phyloP scores from a whole-genome alignment of 2,329 filamentous ascomycete genomes.

The Aspergillus japonicus region DNA sequence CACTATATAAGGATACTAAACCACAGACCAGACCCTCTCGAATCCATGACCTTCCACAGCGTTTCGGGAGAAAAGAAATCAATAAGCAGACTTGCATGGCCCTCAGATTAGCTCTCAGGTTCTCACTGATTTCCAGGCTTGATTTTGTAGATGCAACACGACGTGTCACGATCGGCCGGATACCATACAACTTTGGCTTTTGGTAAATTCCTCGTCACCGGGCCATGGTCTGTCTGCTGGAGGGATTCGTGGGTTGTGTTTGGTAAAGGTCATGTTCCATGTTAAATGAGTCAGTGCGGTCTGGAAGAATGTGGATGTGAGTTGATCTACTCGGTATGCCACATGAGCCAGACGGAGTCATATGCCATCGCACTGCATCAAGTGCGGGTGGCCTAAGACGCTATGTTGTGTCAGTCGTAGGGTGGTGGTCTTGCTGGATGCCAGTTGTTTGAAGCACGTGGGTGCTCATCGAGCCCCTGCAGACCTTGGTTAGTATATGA shows the following conservation, averaged over 20 bases:
- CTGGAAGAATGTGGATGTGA: no score
- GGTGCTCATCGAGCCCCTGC: neutral
- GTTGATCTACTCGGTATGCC: no score
- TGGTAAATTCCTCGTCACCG: conserved; percentile 42
- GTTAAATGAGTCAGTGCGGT: neutral
- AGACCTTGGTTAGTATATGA: no score
- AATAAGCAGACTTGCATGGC: conserved; percentile 9
- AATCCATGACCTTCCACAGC: no score
- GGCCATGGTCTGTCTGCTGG: conserved; percentile 18
- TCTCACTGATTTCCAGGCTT: conserved; percentile 45
- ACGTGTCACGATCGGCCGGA: conserved; percentile 30
- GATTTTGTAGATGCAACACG: conserved; percentile 4
- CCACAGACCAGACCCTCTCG: no score
- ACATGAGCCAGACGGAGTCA: no score
- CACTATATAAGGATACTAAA: no score
- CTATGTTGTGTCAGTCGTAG: neutral
- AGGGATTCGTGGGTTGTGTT: neutral
- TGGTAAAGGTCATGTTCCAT: neutral
- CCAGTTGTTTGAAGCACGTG: neutral
- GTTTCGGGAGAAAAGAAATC: neutral
- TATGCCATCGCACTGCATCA: neutral
- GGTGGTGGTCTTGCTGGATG: neutral
- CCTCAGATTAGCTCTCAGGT: conserved; percentile 50
- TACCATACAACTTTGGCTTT: conserved; percentile 50
- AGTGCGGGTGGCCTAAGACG: neutral